Base-by-base conservation (phyloP, 2,329 filamentous ascomycete genomes). In the Penicillium corylophilum region DNA sequence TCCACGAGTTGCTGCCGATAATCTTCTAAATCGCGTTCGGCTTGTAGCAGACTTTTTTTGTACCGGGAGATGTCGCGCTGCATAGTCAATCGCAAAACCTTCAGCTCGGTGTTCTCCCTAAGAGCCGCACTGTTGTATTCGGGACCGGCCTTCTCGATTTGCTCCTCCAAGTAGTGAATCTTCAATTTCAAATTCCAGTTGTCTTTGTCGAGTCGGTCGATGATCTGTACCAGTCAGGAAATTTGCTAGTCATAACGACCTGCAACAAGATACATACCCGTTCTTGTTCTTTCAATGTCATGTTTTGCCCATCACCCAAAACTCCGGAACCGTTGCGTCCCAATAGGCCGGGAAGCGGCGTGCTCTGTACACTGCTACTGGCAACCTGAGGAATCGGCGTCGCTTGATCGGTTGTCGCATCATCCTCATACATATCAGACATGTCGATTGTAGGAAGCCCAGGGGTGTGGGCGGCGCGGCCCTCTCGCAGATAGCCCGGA, bases 131-230 rank as follows among this genome's bases (percentile, higher is more conserved):
- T 88, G 64, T 92, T 95, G 76, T 92, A 94, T 49, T 92, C 90
- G 7, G 90, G 91, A 0, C 93, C 93, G 48, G 88, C 84, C 70
- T 95, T 96, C 47, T 87, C 84, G 44, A 99, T 75, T 13, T 90
- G 89, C 62, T 97, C 90, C 70, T 99, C 91, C 50, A 99, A 81
- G 70, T 95, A 99, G 71, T 97, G 91, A 47, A 97, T 96, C 72
- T 96, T 96, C 62, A 97, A 82, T 73, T 97, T 97, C 48, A 99
- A 79, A 22, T 90, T 90, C 68, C 97, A 99, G 68, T 99, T 99
- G 68, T 97, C 94, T 77, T 99, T 99, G 68, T 96, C 91, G 63
- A 99, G 93, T 67, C 89, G 89, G 74, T 96, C 90, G 62, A 99
- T 93, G 60, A 84, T 83, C 79, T 83, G 55, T 18, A 18, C 6